A percentile compares a stretch with the other conserved stretches of the same genome.
Conservation (phyloP, 2,329 filamentous ascomycete species). For the Cordyceps cicadae region DNA sequence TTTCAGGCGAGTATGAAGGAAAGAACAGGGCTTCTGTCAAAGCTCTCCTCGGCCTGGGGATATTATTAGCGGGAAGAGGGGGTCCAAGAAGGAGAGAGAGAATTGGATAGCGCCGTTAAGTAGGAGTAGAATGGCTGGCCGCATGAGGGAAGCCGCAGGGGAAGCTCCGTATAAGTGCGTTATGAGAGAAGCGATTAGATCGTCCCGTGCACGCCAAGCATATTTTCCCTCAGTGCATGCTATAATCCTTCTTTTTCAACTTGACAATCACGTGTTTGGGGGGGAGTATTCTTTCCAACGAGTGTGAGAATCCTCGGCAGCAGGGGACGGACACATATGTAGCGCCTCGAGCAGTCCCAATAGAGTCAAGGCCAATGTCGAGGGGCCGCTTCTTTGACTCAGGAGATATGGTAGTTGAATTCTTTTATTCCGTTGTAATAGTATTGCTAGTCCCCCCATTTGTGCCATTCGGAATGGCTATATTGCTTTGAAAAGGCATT, state of each 20-base stretch:
- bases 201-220: no score
- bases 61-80: background rate
- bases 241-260: no score
- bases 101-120: background rate
- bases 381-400: no score
- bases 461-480: no score
- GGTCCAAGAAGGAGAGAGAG: background rate
- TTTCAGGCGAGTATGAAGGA: background rate
- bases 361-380: background rate
- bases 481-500: no score
- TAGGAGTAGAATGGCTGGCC: no score
- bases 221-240: no score
- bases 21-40: background rate
- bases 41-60: background rate
- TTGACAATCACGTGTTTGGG: background rate
- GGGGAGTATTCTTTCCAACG: background rate
- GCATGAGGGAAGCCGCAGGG: background rate
- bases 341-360: background rate
- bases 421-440: background rate
- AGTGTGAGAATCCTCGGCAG: background rate
- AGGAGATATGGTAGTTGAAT: no score
- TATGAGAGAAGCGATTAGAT: background rate
- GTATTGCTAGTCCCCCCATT: background rate
- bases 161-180: background rate
- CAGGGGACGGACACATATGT: background rate